phyloP scores from a whole-genome alignment of 2,329 filamentous ascomycete genomes.

The Pseudogymnoascus sp. region DNA sequence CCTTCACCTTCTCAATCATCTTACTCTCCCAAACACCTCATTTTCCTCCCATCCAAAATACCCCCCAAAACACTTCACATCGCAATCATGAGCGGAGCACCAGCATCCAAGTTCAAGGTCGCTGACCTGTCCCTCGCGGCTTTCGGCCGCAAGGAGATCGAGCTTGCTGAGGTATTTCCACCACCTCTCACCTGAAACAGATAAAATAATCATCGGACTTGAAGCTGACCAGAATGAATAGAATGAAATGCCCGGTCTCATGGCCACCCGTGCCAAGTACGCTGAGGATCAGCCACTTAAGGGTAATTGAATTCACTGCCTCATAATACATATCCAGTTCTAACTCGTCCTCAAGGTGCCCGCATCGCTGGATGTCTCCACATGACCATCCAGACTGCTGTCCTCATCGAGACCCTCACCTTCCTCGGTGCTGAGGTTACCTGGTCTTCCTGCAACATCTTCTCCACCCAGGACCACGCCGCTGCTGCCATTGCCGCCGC shows the following conservation, averaged over 20 bases:
- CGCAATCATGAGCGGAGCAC: constrained; percentile 14
- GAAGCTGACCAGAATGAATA: constrained; percentile 8
- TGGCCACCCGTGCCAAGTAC: constrained; percentile 91
- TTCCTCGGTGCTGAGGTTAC: constrained; percentile 96
- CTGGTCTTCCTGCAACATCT: constrained; percentile 99
- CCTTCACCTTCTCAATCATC: constrained; percentile 5
- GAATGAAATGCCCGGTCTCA: constrained; percentile 95
- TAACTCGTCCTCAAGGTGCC: constrained; percentile 45
- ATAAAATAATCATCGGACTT: neutral
- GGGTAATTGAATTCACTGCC: constrained; percentile 33
- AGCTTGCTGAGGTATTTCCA: constrained; percentile 67
- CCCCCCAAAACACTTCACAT: constrained; percentile 10
- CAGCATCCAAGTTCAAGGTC: constrained; percentile 69
- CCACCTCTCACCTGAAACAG: neutral
- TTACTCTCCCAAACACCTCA: constrained; percentile 10
- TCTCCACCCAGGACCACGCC: constrained; percentile 98
- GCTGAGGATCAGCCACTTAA: constrained; percentile 86
- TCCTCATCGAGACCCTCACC: constrained; percentile 96
- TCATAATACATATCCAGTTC: constrained; percentile 18
- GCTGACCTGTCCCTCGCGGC: constrained; percentile 95
- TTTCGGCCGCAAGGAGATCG: constrained; percentile 98
- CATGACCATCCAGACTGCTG: constrained; percentile 99
- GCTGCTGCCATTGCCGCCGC: constrained; percentile 92
- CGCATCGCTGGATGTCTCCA: constrained; percentile 97
- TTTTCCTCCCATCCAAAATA: constrained; percentile 6